These are phyloP conservation scores for Ramularia endophylla DNA, from an alignment of 2,329 filamentous ascomycete genomes.

Conservation along the genomic window DNA sequence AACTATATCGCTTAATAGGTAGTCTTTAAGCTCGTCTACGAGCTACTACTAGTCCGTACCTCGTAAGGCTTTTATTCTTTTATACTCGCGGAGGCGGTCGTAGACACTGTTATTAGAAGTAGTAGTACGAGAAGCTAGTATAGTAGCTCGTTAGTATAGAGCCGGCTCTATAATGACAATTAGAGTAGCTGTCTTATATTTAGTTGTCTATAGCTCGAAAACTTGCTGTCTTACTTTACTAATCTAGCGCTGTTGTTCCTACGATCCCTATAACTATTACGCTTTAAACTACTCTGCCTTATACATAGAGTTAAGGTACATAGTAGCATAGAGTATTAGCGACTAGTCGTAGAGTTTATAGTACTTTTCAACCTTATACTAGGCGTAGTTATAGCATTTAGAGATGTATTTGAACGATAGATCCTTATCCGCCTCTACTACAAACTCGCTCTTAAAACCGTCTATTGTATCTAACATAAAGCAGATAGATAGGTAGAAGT, in stretches of 20 bases:
- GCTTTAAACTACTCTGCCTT: slow-evolving; percentile 2
- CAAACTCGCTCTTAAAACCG: neutral
- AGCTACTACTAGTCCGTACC: too few relatives aligned
- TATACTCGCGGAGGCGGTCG: neutral
- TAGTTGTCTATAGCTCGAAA: neutral
- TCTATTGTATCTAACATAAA: slow-evolving; percentile 1
- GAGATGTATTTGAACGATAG: neutral
- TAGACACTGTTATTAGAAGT: neutral
- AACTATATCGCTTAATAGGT: too few relatives aligned
- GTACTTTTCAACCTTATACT: slow-evolving; percentile 3
- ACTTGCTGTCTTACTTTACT: neutral
- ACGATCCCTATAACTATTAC: neutral
- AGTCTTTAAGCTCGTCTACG: too few relatives aligned
- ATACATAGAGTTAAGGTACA: neutral
- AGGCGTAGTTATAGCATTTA: neutral
- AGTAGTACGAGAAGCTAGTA: too few relatives aligned
- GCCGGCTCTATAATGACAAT: too few relatives aligned
- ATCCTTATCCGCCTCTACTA: neutral
- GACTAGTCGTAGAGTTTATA: neutral
- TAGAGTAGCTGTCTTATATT: neutral
- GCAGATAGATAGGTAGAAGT: slow-evolving; percentile 1
- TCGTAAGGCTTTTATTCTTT: too few relatives aligned
- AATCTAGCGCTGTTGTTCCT: neutral
- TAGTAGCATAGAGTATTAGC: too few relatives aligned
- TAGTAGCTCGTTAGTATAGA: too few relatives aligned